Percentiles rank a stretch among this genome's conserved stretches.
Evolutionary conservation across 78 protist species (phyloP).

Genomic region (Dictyostelium brefeldianum): DNA sequence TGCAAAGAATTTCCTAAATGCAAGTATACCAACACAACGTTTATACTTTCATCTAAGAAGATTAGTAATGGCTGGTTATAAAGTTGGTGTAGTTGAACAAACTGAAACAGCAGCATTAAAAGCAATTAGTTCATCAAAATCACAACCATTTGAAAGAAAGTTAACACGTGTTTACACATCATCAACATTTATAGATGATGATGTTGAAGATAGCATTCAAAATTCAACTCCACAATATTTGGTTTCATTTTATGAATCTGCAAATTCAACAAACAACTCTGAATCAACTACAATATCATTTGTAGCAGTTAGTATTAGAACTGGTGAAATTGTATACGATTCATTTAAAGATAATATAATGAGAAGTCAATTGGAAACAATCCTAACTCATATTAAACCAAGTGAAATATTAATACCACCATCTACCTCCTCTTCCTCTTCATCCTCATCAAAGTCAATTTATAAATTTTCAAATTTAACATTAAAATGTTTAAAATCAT

Average conservation of each 20-base stretch:
- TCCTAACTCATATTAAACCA: conserved; percentile 68
- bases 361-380: conserved; percentile 80
- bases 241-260: conserved; percentile 53
- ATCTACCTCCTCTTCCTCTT: not conserved
- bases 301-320: conserved; percentile 78
- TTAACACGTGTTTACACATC: conserved; percentile 86
- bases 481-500: conserved; percentile 12
- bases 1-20: conserved; percentile 78
- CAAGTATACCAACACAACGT: conserved; percentile 82
- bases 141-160: conserved; percentile 77
- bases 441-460: not conserved
- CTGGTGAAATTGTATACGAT: conserved; percentile 89
- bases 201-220: conserved; percentile 12
- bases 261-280: not conserved
- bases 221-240: conserved; percentile 52
- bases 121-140: conserved; percentile 37
- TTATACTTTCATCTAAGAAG: conserved; percentile 81
- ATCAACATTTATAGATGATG: conserved; percentile 85
- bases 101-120: conserved; percentile 94
- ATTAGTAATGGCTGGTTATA: conserved; percentile 91
- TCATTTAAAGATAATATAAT: conserved; percentile 58
- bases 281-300: conserved; percentile 28
- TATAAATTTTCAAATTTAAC: not conserved
- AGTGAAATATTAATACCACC: conserved; percentile 72
- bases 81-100: conserved; percentile 94